Evolutionary conservation across 2,329 filamentous ascomycete species (phyloP), one percentile per base, ranked within the genome.

Genomic region (Colletotrichum coccodes): DNA sequence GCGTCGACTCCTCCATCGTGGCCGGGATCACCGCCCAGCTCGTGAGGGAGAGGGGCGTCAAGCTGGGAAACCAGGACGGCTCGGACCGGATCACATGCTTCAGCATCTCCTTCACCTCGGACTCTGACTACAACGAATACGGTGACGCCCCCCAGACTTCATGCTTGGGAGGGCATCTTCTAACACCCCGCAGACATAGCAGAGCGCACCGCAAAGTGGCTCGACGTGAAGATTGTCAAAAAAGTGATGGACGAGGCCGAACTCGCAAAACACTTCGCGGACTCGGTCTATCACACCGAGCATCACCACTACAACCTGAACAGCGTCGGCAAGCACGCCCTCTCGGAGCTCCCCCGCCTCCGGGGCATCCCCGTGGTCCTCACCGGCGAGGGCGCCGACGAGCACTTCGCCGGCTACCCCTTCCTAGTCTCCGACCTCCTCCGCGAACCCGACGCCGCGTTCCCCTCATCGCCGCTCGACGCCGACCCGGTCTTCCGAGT

Each of bases 11-110:
- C 0, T 89, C 86, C 0, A 79, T 82, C 3, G 76, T 90, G 30
- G 87, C 87, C 5, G 87, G 87, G 3, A 88, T 90, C 72, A 83
- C 85, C 3, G 83, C 82, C 1, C 79, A 89, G 68, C 79, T 89
- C 1, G 79, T 83, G 14, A 77, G 80, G 50, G 78, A 85, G 57
- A 76, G 84, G 54, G 79, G 82, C 28, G 76, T 80, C 26, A 76
- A 78, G 38, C 75, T 87, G 23, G 85, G 87, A 11, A 85, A 79
- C 47, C 73, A 76, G 12, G 50, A 72, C 3, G 70, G 70, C 0
- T 18, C 12, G n/a, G 65, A 72, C 8, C 18, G 18, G 16, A 70
- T 79, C 11, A 65, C 73, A 14, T 80, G 79, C 73, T 89, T 89
- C 73, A 85, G 79, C 44, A 81, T 89, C 28, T 79, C 82, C 32